Evolutionary conservation across 2,329 filamentous ascomycete species (phyloP).

Genomic region (Zymoseptoria pseudotritici): DNA sequence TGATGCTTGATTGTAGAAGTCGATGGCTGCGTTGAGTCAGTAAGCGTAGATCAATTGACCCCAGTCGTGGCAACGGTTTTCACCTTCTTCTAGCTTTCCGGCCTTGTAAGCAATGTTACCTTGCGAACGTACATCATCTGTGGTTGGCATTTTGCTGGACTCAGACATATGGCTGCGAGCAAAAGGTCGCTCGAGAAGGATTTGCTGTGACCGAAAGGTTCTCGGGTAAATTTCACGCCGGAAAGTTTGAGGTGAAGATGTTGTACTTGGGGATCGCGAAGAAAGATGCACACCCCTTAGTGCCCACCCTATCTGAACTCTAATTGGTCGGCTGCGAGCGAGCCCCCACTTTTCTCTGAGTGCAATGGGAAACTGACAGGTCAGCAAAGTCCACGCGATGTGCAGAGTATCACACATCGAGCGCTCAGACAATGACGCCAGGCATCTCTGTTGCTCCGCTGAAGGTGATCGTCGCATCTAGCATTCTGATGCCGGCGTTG

Average conservation of each 20-base stretch:
- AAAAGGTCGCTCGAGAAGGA: neutral
- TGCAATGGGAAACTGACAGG: neutral
- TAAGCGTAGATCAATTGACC: neutral
- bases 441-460: constrained; percentile 1
- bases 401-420: neutral
- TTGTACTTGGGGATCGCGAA: neutral
- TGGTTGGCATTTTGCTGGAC: neutral
- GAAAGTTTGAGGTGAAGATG: neutral
- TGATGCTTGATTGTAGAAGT: constrained; percentile 9
- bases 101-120: constrained; percentile 15
- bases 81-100: constrained; percentile 10
- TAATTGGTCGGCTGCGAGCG: neutral
- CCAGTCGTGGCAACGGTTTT: neutral
- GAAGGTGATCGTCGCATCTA: neutral
- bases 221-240: neutral
- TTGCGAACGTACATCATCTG: neutral
- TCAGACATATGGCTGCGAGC: neutral
- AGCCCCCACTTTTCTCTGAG: neutral
- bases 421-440: neutral
- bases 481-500: neutral
- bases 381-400: neutral
- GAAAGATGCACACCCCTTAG: neutral
- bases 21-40: constrained; percentile 5
- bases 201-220: neutral
- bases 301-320: neutral